These are phyloP conservation scores for Solanum chiquidenum DNA, from an alignment of 257 asterid species.

Conservation along the genomic window DNA sequence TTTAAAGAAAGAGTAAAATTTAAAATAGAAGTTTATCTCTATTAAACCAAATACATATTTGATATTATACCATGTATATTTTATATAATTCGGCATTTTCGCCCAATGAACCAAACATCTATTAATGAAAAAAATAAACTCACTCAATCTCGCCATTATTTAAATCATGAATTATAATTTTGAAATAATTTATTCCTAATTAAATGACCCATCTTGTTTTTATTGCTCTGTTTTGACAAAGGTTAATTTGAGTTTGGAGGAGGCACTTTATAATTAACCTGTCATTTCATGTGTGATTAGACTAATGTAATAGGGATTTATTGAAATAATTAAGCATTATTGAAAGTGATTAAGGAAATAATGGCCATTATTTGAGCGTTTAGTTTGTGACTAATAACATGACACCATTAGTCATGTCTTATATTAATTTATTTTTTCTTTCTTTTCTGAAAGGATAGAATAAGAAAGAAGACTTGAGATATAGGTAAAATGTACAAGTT, in stretches of 20 bases:
- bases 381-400: slow-evolving; percentile 25
- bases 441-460: slow-evolving; percentile 1
- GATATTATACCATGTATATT: neutral
- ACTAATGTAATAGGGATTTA: neutral
- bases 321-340: neutral
- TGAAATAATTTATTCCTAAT: neutral
- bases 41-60: neutral
- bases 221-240: neutral
- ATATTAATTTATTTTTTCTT: slow-evolving; percentile 7
- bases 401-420: slow-evolving; percentile 21
- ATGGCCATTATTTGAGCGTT: slow-evolving; percentile 9
- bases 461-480: neutral
- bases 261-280: neutral
- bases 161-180: neutral
- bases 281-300: neutral
- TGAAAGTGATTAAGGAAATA: neutral
- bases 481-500: neutral
- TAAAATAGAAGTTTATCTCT: neutral
- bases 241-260: neutral
- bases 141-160: neutral
- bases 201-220: neutral
- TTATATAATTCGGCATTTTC: neutral
- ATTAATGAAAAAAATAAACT: neutral
- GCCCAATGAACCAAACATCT: neutral
- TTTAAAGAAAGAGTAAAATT: too few species aligned